Conservation (phyloP, 2,329 filamentous ascomycete genomes). For the Colletotrichum somersetense region DNA sequence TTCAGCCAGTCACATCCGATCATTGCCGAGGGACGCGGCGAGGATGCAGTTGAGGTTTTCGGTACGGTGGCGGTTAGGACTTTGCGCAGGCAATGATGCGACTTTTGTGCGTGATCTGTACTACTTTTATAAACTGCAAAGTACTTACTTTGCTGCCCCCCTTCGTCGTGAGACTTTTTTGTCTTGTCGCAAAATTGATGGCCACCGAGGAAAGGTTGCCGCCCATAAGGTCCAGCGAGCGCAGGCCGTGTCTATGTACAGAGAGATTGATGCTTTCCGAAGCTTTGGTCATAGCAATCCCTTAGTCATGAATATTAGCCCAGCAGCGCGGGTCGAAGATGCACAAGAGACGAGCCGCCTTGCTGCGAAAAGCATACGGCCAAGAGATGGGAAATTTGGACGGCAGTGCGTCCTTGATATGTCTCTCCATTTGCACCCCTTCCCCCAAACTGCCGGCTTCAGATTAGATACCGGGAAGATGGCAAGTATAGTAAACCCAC, state of each 20-base stretch:
- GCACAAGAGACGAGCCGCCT: slow-evolving; percentile 3
- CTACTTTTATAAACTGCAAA: background rate
- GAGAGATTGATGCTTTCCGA: slow-evolving; percentile 17
- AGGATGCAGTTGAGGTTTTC: slow-evolving; percentile 6
- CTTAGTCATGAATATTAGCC: background rate
- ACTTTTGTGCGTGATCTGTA: slow-evolving; percentile 26
- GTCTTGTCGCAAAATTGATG: slow-evolving; percentile 1
- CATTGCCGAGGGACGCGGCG: background rate
- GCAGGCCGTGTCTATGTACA: background rate
- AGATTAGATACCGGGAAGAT: background rate
- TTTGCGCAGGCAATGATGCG: slow-evolving; percentile 6
- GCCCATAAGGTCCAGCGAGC: background rate
- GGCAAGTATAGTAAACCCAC: background rate
- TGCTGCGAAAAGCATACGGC: background rate
- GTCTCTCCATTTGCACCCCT: background rate
- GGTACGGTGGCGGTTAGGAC: slow-evolving; percentile 8
- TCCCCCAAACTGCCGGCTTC: background rate
- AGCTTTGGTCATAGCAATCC: background rate
- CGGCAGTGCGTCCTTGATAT: background rate
- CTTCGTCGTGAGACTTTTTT: background rate
- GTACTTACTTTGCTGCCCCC: background rate
- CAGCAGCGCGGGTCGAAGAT: background rate
- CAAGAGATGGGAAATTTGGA: background rate
- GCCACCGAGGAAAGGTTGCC: background rate
- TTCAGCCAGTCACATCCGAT: slow-evolving; percentile 1